Evolutionary conservation across 805 yeast genomes (phyloP).

Genomic region (Kodamaea neixiangensis): DNA sequence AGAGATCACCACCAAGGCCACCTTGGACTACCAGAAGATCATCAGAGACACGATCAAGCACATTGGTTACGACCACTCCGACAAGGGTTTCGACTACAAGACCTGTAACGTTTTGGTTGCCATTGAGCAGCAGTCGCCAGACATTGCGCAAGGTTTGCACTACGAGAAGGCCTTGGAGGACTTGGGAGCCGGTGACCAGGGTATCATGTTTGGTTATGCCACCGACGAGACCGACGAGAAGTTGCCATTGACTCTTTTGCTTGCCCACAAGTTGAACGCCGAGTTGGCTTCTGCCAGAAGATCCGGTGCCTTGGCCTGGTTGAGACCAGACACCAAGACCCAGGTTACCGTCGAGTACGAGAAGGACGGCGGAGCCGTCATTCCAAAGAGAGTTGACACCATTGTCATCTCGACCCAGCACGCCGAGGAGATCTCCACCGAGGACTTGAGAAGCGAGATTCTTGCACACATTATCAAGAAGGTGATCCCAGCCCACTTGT

Average conservation of each 20-base stretch:
- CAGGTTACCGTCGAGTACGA: constrained; percentile 98
- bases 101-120: constrained; percentile 99
- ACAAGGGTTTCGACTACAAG: constrained; percentile 97
- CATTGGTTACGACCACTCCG: constrained; percentile 96
- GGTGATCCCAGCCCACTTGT: constrained; percentile 86
- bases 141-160: constrained; percentile 99
- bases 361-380: constrained; percentile 91
- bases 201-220: constrained; percentile 99
- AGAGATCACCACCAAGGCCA: constrained; percentile 97
- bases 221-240: constrained; percentile 98
- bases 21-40: constrained; percentile 93
- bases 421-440: constrained; percentile 93
- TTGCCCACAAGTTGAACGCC: constrained; percentile 94
- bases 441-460: constrained; percentile 80
- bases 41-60: constrained; percentile 98
- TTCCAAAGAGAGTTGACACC: constrained; percentile 96
- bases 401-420: constrained; percentile 97
- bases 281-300: constrained; percentile 98
- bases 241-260: constrained; percentile 89
- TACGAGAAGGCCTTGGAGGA: constrained; percentile 94
- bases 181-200: constrained; percentile 99
- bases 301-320: constrained; percentile 91
- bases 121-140: constrained; percentile 98
- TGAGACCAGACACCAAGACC: constrained; percentile 99
- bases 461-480: constrained; percentile 80